Percentiles rank a stretch among this genome's conserved stretches.
These are phyloP conservation scores for Solanum bulbocastanum DNA, from an alignment of 257 asterid species.

Conservation along the genomic window DNA sequence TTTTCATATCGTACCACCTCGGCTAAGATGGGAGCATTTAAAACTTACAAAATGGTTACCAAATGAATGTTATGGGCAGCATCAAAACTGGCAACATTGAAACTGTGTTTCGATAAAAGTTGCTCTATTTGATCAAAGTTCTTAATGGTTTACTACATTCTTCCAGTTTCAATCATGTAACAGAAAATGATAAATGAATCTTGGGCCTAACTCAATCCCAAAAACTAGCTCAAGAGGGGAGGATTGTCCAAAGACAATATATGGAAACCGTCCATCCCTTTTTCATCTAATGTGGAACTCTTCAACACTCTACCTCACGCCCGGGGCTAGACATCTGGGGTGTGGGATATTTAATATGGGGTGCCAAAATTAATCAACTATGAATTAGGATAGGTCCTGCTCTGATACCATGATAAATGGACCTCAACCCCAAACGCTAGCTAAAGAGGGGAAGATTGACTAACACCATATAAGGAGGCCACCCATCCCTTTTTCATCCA, in stretches of 20 bases:
- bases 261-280: background rate
- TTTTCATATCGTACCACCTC: background rate
- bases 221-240: background rate
- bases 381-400: background rate
- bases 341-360: background rate
- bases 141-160: background rate
- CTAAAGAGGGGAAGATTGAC: background rate
- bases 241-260: background rate
- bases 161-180: background rate
- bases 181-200: background rate
- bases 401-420: background rate
- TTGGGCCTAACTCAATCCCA: background rate
- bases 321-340: too few relatives aligned
- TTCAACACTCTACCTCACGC: background rate
- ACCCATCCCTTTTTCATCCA: background rate
- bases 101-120: background rate
- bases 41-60: background rate
- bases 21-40: background rate
- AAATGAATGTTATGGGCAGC: background rate
- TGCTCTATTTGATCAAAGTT: background rate
- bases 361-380: background rate
- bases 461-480: background rate
- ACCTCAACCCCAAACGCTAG: background rate
- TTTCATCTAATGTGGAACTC: background rate
- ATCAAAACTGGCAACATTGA: background rate